These are phyloP conservation scores for Kregervanrija delftensis DNA, from an alignment of 805 yeast species.

Conservation along the genomic window DNA sequence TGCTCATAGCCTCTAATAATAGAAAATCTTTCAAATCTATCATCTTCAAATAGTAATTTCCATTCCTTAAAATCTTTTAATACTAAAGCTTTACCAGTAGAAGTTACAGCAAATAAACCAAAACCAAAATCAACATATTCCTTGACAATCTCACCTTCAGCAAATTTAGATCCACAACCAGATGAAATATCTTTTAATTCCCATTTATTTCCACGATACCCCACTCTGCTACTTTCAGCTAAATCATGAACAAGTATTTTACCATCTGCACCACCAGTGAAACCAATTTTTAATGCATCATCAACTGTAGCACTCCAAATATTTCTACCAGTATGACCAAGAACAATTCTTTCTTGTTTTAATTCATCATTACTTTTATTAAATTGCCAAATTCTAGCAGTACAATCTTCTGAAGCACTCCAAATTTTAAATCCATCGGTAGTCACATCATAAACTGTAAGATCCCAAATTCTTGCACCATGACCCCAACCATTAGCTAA, in stretches of 20 bases:
- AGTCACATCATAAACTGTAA: constrained; percentile 44
- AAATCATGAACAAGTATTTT: constrained; percentile 60
- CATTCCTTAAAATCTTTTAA: constrained; percentile 22
- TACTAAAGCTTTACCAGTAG: constrained; percentile 46
- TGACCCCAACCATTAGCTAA: constrained; percentile 94
- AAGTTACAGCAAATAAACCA: constrained; percentile 49
- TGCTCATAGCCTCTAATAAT: constrained; percentile 19
- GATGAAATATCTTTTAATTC: constrained; percentile 28
- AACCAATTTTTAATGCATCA: constrained; percentile 41
- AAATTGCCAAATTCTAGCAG: constrained; percentile 72
- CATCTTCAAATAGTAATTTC: constrained; percentile 22
- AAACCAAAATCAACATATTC: constrained; percentile 44
- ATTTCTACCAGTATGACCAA: constrained; percentile 78
- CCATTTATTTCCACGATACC: constrained; percentile 25
- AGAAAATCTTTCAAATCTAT: constrained; percentile 21
- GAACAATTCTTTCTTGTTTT: constrained; percentile 41
- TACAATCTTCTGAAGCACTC: constrained; percentile 82
- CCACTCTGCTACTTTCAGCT: constrained; percentile 22
- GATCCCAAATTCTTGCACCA: constrained; percentile 86
- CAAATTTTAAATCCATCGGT: constrained; percentile 31
- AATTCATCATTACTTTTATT: constrained; percentile 26
- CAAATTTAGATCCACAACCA: constrained; percentile 23
- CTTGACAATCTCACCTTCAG: constrained; percentile 51
- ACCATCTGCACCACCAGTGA: constrained; percentile 95
- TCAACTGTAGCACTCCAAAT: constrained; percentile 74